A percentile compares a stretch with the other conserved stretches of the same genome.
These are phyloP conservation scores for Funneliformis mosseae DNA, from an alignment of 192 early-diverging fungal species.

Conservation along the genomic window DNA sequence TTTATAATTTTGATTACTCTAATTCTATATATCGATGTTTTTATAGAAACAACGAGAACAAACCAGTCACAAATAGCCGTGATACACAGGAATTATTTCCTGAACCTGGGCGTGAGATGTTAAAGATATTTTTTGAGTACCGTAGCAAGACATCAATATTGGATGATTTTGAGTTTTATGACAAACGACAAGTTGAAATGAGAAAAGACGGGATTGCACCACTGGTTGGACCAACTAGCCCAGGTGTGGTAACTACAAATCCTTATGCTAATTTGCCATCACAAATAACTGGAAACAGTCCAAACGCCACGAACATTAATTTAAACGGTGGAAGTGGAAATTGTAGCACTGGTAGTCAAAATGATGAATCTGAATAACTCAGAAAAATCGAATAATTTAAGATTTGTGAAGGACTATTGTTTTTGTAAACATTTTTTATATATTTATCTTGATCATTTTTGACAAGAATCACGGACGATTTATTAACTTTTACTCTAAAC, in stretches of 20 bases:
- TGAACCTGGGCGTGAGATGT: slow-evolving; percentile 52
- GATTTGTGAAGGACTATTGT: background rate
- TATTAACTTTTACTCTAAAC: background rate
- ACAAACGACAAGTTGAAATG: slow-evolving; percentile 40
- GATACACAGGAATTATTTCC: slow-evolving; percentile 57
- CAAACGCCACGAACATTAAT: slow-evolving; percentile 29
- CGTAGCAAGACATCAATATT: slow-evolving; percentile 38
- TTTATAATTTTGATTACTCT: background rate
- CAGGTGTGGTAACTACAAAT: slow-evolving; percentile 22
- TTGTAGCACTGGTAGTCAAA: slow-evolving; percentile 24
- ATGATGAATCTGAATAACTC: slow-evolving; percentile 30
- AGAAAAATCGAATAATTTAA: background rate
- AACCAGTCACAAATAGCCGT: slow-evolving; percentile 62
- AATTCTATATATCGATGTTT: background rate
- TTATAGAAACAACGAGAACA: slow-evolving; percentile 51
- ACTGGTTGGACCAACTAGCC: slow-evolving; percentile 30
- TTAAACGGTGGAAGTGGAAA: slow-evolving; percentile 1
- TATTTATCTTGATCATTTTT: background rate
- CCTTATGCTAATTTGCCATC: slow-evolving; percentile 26
- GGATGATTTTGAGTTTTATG: slow-evolving; percentile 44
- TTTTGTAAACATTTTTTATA: background rate
- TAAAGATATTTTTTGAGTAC: slow-evolving; percentile 51
- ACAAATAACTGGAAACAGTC: slow-evolving; percentile 8
- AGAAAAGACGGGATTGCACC: slow-evolving; percentile 34
- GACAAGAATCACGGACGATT: background rate